Conservation (phyloP, 768 basidiomycete species). For the Wakefieldia striispora region DNA sequence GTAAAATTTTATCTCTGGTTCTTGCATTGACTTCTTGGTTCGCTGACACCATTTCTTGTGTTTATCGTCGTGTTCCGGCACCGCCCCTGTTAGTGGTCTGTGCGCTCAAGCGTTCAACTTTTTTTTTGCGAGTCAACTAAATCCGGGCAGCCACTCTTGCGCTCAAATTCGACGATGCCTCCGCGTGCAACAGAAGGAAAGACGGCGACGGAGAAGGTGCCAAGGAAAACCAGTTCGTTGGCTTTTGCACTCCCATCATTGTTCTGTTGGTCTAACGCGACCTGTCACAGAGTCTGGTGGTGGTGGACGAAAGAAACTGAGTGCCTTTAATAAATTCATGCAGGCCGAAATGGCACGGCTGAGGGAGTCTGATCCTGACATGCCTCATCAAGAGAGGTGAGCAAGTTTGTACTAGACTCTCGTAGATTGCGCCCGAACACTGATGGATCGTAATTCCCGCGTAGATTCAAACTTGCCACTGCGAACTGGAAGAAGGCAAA, state of each 20-base stretch:
- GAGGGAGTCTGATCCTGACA: slow-evolving; percentile 71
- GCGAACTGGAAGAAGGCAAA: slow-evolving; percentile 76
- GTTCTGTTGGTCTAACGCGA: slow-evolving; percentile 17
- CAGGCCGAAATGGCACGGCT: slow-evolving; percentile 76
- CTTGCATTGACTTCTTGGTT: slow-evolving; percentile 9
- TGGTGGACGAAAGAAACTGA: slow-evolving; percentile 58
- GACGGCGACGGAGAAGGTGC: slow-evolving; percentile 42
- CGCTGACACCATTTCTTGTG: slow-evolving; percentile 1
- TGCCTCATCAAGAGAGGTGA: slow-evolving; percentile 73
- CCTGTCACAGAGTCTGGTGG: slow-evolving; percentile 44
- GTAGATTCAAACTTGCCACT: slow-evolving; percentile 70
- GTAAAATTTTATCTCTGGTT: neutral
- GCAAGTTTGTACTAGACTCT: neutral
- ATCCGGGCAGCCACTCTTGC: slow-evolving; percentile 6
- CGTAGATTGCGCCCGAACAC: neutral
- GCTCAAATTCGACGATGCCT: slow-evolving; percentile 36
- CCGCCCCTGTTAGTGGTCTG: slow-evolving; percentile 33
- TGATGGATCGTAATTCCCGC: slow-evolving; percentile 4
- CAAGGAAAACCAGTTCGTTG: slow-evolving; percentile 54
- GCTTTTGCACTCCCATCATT: slow-evolving; percentile 4
- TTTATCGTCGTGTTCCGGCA: slow-evolving; percentile 7
- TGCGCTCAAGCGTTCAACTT: slow-evolving; percentile 22
- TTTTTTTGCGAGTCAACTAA: slow-evolving; percentile 15
- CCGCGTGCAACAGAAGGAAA: slow-evolving; percentile 41
- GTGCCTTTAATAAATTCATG: slow-evolving; percentile 79